These are phyloP conservation scores for Mucor lusitanicus DNA, from an alignment of 371 early-diverging fungal species.

Conservation along the genomic window DNA sequence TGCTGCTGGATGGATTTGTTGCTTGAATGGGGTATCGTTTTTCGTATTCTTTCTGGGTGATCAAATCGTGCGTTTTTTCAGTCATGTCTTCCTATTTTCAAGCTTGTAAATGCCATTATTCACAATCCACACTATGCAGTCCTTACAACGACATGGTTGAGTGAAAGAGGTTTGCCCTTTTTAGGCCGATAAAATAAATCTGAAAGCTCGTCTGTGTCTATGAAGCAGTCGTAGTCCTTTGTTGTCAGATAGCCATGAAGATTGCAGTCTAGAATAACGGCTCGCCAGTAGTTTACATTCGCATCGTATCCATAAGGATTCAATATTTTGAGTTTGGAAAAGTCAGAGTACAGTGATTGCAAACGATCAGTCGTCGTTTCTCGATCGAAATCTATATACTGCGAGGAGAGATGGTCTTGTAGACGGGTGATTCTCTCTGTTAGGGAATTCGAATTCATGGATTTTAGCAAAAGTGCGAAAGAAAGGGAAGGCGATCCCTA, in stretches of 20 bases:
- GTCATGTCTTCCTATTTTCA: constrained; percentile 14
- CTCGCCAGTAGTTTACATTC: constrained; percentile 31
- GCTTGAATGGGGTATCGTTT: constrained; percentile 6
- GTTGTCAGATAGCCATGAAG: constrained; percentile 28
- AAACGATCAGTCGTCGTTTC: constrained; percentile 19
- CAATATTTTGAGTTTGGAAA: constrained; percentile 20
- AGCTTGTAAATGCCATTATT: background rate
- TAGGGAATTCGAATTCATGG: background rate
- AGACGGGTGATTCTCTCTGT: constrained; percentile 6
- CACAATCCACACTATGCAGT: background rate
- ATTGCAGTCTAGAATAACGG: constrained; percentile 24
- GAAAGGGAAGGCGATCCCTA: no score
- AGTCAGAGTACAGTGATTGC: constrained; percentile 33
- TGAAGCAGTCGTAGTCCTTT: constrained; percentile 12
- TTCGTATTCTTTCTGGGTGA: constrained; percentile 22
- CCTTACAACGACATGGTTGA: constrained; percentile 25
- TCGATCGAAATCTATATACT: constrained; percentile 29
- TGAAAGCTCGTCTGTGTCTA: constrained; percentile 15
- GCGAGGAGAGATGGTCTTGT: constrained; percentile 19
- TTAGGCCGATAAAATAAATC: constrained; percentile 18
- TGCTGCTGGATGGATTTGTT: background rate
- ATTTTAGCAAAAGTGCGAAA: background rate
- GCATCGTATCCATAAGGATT: constrained; percentile 33
- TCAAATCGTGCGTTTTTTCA: constrained; percentile 21
- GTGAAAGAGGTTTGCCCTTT: constrained; percentile 23